These are phyloP conservation scores for Blakeslea trispora DNA, from an alignment of 371 early-diverging fungal species.

Conservation along the genomic window DNA sequence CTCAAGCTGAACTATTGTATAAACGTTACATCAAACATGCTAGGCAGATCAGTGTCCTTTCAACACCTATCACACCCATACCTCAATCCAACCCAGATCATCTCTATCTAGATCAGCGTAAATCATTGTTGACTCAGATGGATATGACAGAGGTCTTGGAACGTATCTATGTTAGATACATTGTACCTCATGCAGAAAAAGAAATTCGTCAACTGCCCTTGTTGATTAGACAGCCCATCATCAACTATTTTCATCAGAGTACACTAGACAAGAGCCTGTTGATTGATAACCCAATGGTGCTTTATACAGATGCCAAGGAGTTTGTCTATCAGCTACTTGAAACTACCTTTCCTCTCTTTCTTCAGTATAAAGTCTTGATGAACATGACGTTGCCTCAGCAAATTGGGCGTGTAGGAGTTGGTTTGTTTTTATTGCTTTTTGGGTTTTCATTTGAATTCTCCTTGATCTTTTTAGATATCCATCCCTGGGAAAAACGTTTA, in stretches of 20 bases:
- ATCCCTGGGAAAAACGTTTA: constrained; percentile 50
- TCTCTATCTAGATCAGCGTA: constrained; percentile 17
- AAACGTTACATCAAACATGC: constrained; percentile 42
- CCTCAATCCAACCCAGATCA: constrained; percentile 6
- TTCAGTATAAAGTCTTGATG: constrained; percentile 56
- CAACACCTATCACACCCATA: neutral
- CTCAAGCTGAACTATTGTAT: constrained; percentile 60
- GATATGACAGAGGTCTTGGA: constrained; percentile 57
- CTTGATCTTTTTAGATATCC: constrained; percentile 59
- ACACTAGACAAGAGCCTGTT: constrained; percentile 16
- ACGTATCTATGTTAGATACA: constrained; percentile 59
- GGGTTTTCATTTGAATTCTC: constrained; percentile 60
- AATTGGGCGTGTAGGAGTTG: constrained; percentile 47
- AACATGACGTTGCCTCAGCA: constrained; percentile 62
- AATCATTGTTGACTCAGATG: neutral
- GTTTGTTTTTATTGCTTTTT: constrained; percentile 50
- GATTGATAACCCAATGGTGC: constrained; percentile 37
- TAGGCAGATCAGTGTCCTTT: constrained; percentile 1
- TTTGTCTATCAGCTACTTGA: constrained; percentile 57
- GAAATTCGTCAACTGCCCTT: constrained; percentile 43
- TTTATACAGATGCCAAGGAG: constrained; percentile 57
- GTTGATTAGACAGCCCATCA: constrained; percentile 27
- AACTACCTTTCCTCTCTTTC: constrained; percentile 57
- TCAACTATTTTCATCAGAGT: constrained; percentile 36
- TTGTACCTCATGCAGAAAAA: constrained; percentile 59